Percentiles rank a stretch among this genome's conserved stretches.
Evolutionary conservation across 2,329 filamentous ascomycete species (phyloP).

Genomic region (Sclerotinia sclerotiorum): DNA sequence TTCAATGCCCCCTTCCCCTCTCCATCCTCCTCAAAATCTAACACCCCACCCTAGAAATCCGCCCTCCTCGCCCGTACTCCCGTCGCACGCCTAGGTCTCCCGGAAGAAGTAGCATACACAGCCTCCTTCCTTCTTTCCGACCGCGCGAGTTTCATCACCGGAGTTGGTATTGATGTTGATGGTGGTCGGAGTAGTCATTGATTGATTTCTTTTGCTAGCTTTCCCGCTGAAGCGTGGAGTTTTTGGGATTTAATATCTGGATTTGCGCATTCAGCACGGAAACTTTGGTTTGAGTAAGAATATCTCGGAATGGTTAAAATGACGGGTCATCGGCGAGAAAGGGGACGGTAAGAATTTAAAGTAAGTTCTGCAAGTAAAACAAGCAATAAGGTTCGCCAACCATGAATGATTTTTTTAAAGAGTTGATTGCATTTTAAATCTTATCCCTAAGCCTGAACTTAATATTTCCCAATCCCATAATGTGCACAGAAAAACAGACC

Average conservation of each 20-base stretch:
- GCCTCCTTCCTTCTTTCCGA: slow-evolving; percentile 34
- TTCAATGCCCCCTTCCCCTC: slow-evolving; percentile 7
- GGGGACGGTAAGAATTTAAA: no score
- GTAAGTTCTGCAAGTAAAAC: neutral
- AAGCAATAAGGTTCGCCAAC: neutral
- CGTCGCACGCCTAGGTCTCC: slow-evolving; percentile 28
- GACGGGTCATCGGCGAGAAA: no score
- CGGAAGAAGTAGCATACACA: slow-evolving; percentile 31
- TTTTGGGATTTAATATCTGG: no score
- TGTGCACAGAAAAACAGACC: neutral
- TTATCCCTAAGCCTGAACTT: neutral
- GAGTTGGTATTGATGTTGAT: slow-evolving; percentile 30
- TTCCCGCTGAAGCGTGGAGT: no score
- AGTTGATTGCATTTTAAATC: neutral
- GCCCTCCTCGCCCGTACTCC: slow-evolving; percentile 21
- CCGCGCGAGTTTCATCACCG: slow-evolving; percentile 33
- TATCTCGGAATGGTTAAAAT: no score
- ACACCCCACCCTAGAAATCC: neutral
- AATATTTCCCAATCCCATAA: neutral
- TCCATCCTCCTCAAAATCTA: neutral
- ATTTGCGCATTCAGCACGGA: no score
- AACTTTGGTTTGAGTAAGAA: no score
- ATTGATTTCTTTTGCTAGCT: neutral
- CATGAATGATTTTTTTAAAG: neutral
- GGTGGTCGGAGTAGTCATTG: slow-evolving; percentile 26